Conservation (phyloP, 2,329 filamentous ascomycete genomes). For the Claviceps sp. region DNA sequence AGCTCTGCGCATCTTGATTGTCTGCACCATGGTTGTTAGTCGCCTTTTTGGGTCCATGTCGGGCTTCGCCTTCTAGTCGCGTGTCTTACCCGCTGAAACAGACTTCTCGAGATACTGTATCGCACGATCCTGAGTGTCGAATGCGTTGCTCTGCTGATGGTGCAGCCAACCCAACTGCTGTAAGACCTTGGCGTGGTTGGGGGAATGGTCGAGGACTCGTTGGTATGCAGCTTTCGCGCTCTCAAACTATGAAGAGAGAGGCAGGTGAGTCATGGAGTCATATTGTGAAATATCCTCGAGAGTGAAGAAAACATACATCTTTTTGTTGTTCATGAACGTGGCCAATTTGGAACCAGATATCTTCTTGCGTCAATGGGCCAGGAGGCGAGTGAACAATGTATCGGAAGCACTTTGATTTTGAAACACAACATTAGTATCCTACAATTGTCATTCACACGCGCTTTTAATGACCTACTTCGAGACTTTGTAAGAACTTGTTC, state of each 20-base stretch:
- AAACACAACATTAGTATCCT: neutral
- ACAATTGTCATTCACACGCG: neutral
- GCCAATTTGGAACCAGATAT: constrained; percentile 99
- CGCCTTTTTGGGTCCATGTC: neutral
- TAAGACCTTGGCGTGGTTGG: constrained; percentile 92
- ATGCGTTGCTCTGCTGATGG: constrained; percentile 87
- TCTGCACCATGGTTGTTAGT: constrained; percentile 40
- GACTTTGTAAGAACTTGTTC: constrained; percentile 79
- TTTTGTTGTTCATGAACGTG: constrained; percentile 98
- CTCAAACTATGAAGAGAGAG: constrained; percentile 58
- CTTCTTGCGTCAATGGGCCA: constrained; percentile 84
- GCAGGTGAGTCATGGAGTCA: constrained; percentile 21
- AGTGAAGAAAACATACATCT: constrained; percentile 55
- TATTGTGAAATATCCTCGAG: neutral
- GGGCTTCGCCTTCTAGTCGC: neutral
- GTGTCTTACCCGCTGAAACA: constrained; percentile 67
- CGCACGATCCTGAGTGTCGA: constrained; percentile 84
- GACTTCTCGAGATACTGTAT: constrained; percentile 98
- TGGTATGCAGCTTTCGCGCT: constrained; percentile 85
- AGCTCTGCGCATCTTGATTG: constrained; percentile 90
- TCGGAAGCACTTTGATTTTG: constrained; percentile 69
- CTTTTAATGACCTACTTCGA: constrained; percentile 53
- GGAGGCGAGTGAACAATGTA: constrained; percentile 93
- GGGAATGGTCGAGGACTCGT: constrained; percentile 84
- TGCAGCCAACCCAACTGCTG: constrained; percentile 97